Conservation (phyloP, 495 filamentous ascomycete genomes). For the Trichoderma asperelloides region DNA sequence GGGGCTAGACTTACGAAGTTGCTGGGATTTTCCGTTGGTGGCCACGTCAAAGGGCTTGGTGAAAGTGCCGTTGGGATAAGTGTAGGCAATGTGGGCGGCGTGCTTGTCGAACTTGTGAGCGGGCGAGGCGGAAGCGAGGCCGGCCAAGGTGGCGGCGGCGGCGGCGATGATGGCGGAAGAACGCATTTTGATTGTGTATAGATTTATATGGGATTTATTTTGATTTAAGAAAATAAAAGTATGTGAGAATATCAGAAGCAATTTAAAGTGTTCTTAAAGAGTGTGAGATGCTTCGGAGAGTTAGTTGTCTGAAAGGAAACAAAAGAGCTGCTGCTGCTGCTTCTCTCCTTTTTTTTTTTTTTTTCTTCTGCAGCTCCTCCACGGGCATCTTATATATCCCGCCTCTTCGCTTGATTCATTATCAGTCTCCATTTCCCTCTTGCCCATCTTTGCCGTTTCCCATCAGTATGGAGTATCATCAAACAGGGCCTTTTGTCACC, state of each 20-base stretch:
- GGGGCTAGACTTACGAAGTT: neutral
- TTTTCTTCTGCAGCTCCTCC: neutral
- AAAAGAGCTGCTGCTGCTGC: neutral
- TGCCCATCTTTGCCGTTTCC: slow-evolving; percentile 2
- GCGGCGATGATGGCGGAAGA: neutral
- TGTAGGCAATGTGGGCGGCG: neutral
- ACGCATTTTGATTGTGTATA: neutral
- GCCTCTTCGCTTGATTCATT: neutral
- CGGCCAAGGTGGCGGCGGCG: neutral
- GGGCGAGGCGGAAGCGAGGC: neutral
- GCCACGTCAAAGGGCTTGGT: neutral
- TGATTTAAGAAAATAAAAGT: neutral
- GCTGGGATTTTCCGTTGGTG: neutral
- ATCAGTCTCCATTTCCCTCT: neutral
- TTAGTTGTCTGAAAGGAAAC: neutral
- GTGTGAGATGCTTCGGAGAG: neutral
- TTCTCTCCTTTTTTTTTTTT: neutral
- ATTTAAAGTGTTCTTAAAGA: neutral
- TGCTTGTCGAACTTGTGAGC: neutral
- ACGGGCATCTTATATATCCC: neutral
- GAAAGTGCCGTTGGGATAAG: neutral
- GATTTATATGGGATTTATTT: neutral
- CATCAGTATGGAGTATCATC: neutral
- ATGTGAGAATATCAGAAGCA: too few relatives aligned
- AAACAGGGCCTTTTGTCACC: neutral